Evolutionary conservation across 1,139 yeast genomes (phyloP).

Genomic region (Suhomyces wounanorum): DNA sequence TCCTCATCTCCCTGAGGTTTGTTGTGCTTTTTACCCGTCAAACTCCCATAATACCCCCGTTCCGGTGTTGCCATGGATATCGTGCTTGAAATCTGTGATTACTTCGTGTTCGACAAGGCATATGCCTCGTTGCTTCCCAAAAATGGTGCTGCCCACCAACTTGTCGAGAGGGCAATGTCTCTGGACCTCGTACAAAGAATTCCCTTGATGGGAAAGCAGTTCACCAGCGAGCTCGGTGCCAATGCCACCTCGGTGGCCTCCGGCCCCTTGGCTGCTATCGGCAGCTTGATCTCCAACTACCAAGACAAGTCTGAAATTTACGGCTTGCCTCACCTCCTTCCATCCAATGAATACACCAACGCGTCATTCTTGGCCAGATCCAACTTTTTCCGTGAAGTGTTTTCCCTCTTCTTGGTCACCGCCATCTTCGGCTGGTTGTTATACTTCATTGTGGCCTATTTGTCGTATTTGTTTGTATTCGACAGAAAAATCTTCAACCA

Average conservation of each 20-base stretch:
- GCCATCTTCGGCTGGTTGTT: constrained; percentile 82
- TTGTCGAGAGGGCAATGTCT: constrained; percentile 14
- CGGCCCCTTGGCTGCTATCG: constrained; percentile 21
- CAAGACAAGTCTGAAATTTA: constrained; percentile 42
- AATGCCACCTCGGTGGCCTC: constrained; percentile 17
- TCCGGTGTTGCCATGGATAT: constrained; percentile 65
- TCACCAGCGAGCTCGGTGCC: constrained; percentile 2
- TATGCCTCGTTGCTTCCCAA: constrained; percentile 57
- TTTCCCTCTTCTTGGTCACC: constrained; percentile 70
- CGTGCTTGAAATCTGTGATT: constrained; percentile 77
- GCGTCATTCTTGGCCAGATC: constrained; percentile 70
- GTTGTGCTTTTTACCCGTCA: too few species aligned
- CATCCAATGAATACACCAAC: constrained; percentile 54
- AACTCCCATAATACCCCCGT: neutral
- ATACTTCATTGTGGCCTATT: constrained; percentile 72
- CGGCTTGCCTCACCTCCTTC: constrained; percentile 40
- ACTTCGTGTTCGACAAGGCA: constrained; percentile 66
- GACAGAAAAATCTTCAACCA: constrained; percentile 91
- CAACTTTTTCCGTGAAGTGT: constrained; percentile 66
- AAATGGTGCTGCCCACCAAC: constrained; percentile 27
- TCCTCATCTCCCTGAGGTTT: too few species aligned
- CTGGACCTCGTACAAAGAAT: constrained; percentile 10
- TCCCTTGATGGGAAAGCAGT: neutral
- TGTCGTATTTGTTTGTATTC: constrained; percentile 75
- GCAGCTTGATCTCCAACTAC: constrained; percentile 24